Evolutionary conservation across 495 filamentous ascomycete genomes (phyloP), one percentile per base, ranked within the genome.

Genomic region (Penicillium roqueforti): DNA sequence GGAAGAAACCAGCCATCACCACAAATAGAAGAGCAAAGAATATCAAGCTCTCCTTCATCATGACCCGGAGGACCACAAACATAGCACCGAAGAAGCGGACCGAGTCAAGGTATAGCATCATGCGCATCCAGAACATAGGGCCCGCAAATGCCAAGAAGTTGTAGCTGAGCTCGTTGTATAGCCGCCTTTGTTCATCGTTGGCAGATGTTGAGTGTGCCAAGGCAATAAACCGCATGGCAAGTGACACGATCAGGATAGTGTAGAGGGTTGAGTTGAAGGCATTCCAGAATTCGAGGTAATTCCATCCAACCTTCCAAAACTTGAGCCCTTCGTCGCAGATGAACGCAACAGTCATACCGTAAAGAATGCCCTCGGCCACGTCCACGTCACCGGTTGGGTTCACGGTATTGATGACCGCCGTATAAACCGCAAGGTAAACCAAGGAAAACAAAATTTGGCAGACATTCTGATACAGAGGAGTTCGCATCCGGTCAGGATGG

Each of bases 21-120:
- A 97, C 84, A 45, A 85, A 72, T 5, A 98, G 81, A n/a, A 98
- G 79, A 6, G 91, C 89, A 61, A 98, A 98, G 78, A 98, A 98
- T 57, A 97, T 97, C 49, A 98, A 72, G 51, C 89, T 95, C 66
- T 98, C 93, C 62, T 92, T 90, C 93, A 98, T 97, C 95, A 98
- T 97, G 46, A 97, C 91, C 62, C 96, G 91, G 31, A 98, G 74
- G 4, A 98, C 89, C 7, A 97, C 92, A 31, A 98, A 79, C 95
- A 98, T 97, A 47, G 90, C 90, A 39, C 93, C 93, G 58, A 98
- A 97, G 78, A 98, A 98, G 54, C 88, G 86, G 74, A 93, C 89
- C 0, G 84, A 87, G 74, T 98, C 93, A 8, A 98, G 80, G 65
- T 95, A 98, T 7, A 98, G 83, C 53, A 97, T 78, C 62, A 98